Evolutionary conservation across 1,139 yeast genomes (phyloP), one percentile per base, ranked within the genome.

Genomic region (Lodderomyces orthopsilosis): DNA sequence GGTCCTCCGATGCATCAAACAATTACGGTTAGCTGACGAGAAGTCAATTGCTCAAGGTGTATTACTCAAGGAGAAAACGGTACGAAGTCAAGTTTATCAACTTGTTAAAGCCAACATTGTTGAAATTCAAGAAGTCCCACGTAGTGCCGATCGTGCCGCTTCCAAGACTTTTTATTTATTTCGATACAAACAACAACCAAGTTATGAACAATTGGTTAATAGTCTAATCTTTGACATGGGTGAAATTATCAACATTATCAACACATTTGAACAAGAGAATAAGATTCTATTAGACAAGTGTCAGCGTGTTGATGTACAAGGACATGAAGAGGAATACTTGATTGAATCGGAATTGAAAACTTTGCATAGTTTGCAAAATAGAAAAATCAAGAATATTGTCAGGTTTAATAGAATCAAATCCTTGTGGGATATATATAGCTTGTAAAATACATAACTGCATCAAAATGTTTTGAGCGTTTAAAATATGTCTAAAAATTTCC

Each of bases 81-180:
- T 90, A 7, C 74, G 96, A 48, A 80, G 78, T 37, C 78, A 82
- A 42, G 62, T 84, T 33, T 75, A 81, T 43, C 74, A 74, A 37
- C 61, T 85, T 41, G 68, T 82, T 17, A 76, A 74, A 41, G 72
- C 78, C 52, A 83, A 83, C 52, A 71, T 83, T 14, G 65, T 84
- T 21, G 90, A 85, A 59, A 75, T 85, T 37, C 98, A 93, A 62
- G 98, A 94, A 66, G 86, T 93, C 26, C 98, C 98, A 7, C 78
- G 94, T 57, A 85, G 95, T 28, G 85, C 83, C 26, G 98, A 91
- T 61, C 75, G 98, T 51, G 93, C 96, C 2, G 96, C 98, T 0
- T 83, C 89, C 35, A 81, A 95, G 53, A 85, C 97, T 1, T 85
- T 85, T 38, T 93, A 81, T 58, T 74, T 93, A 38, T 93, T 89